Percentiles rank a stretch among this genome's conserved stretches.
Evolutionary conservation across 179 eudicot species (phyloP).

Genomic region (Beta lomatogona): DNA sequence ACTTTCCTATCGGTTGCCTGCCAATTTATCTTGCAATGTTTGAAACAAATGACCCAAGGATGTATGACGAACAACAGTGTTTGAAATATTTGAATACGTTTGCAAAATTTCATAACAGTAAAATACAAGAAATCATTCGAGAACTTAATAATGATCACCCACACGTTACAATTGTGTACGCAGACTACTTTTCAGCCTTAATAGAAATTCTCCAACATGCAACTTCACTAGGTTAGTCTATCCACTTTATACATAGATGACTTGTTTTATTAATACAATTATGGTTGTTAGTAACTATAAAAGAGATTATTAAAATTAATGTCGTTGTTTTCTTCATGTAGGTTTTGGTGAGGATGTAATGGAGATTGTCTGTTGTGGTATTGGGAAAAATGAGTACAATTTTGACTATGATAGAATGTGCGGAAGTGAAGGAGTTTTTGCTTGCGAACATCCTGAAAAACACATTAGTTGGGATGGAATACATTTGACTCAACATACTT

Average conservation of each 20-base stretch:
- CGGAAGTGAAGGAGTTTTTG: constrained; percentile 4
- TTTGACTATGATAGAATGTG: neutral
- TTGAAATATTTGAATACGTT: constrained; percentile 24
- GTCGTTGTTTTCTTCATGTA: neutral
- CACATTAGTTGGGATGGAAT: constrained; percentile 34
- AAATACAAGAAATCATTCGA: constrained; percentile 20
- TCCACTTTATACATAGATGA: neutral
- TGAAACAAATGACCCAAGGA: constrained; percentile 8
- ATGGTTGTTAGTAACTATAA: no score
- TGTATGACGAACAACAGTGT: constrained; percentile 36
- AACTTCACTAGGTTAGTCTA: constrained; percentile 12
- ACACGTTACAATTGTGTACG: constrained; percentile 26
- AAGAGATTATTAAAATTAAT: no score
- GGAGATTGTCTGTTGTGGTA: constrained; percentile 25
- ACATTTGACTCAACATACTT: constrained; percentile 28
- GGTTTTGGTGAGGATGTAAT: constrained; percentile 24
- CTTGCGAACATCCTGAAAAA: constrained; percentile 18
- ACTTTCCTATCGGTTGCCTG: constrained; percentile 31
- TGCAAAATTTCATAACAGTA: constrained; percentile 27
- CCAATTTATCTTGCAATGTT: constrained; percentile 11
- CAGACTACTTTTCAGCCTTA: constrained; percentile 14
- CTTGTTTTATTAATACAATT: no score
- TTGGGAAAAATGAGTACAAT: neutral
- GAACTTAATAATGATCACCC: constrained; percentile 26
- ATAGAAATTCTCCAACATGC: constrained; percentile 17